Evolutionary conservation across 495 filamentous ascomycete species (phyloP).

Genomic region (Aspergillus diversus): DNA sequence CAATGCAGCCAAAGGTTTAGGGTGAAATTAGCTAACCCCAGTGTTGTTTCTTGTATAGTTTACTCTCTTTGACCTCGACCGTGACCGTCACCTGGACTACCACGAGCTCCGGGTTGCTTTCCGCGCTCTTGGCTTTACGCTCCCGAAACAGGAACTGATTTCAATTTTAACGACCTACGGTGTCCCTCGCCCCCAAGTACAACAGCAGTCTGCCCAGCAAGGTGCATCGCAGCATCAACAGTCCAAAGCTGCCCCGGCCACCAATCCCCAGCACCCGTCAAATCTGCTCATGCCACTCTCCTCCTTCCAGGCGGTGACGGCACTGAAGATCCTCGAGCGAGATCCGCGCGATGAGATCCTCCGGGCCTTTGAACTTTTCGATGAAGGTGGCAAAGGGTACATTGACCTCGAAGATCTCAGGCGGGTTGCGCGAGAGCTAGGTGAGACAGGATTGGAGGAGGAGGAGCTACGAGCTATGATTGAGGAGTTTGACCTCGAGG

Average conservation of each 20-base stretch:
- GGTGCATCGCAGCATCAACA: conserved; percentile 30
- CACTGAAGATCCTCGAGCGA: conserved; percentile 74
- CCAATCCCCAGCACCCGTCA: conserved; percentile 50
- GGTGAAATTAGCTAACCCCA: too few species aligned
- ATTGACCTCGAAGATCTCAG: conserved; percentile 86
- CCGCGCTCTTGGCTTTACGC: conserved; percentile 92
- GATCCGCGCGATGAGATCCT: conserved; percentile 92
- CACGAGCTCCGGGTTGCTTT: conserved; percentile 98
- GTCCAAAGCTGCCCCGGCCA: conserved; percentile 29
- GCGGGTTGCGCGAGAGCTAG: conserved; percentile 85
- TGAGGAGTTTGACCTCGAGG: conserved; percentile 96
- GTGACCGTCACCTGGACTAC: conserved; percentile 92
- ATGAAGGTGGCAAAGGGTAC: conserved; percentile 75
- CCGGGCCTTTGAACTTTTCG: conserved; percentile 90
- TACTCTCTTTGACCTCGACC: conserved; percentile 95
- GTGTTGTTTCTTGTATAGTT: conserved; percentile 58
- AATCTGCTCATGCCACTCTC: conserved; percentile 72
- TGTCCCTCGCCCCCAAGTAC: conserved; percentile 56
- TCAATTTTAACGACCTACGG: conserved; percentile 75
- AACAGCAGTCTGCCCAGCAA: conserved; percentile 39
- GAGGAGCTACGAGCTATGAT: conserved; percentile 95
- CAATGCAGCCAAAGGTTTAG: too few species aligned
- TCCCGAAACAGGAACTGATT: conserved; percentile 81
- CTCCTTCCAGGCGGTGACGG: conserved; percentile 78
- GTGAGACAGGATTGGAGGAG: conserved; percentile 85